phyloP scores from a whole-genome alignment of 2,329 filamentous ascomycete genomes.

The Paraphoma sp. region DNA sequence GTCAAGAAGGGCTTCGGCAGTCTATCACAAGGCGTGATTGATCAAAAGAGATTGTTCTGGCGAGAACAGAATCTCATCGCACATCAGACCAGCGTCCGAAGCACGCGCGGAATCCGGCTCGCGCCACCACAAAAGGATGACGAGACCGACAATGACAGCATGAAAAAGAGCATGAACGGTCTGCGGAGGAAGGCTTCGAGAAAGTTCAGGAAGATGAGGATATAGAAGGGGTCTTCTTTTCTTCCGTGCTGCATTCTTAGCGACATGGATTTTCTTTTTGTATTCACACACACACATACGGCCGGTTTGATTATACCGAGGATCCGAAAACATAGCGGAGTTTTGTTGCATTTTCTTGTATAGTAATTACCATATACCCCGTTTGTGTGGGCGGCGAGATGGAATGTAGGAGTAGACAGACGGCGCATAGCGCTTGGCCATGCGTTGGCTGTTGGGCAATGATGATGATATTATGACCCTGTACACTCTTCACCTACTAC shows the following conservation, averaged over 20 bases:
- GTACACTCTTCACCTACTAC: not conserved
- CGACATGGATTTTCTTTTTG: conserved; percentile 1
- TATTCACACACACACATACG: not conserved
- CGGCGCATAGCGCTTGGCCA: not conserved
- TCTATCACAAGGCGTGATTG: conserved; percentile 81
- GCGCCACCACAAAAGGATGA: conserved; percentile 11
- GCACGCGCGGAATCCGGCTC: conserved; percentile 13
- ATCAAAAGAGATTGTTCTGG: conserved; percentile 66
- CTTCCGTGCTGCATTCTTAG: not conserved
- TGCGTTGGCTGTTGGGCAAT: conserved; percentile 11
- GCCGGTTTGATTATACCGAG: conserved; percentile 1
- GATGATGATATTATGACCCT: conserved; percentile 25
- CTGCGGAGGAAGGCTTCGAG: conserved; percentile 32
- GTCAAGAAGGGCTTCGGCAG: conserved; percentile 80
- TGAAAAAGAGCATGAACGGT: conserved; percentile 23
- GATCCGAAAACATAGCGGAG: conserved; percentile 4
- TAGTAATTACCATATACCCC: conserved; percentile 29
- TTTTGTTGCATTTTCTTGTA: conserved; percentile 17
- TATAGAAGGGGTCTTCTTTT: conserved; percentile 8
- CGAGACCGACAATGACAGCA: conserved; percentile 30
- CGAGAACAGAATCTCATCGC: conserved; percentile 38
- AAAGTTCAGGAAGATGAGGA: conserved; percentile 31
- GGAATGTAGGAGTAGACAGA: not conserved
- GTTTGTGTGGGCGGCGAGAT: conserved; percentile 16
- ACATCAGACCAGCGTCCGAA: conserved; percentile 29